Base-by-base conservation (phyloP, 768 basidiomycete species). In the Suillus subluteus region DNA sequence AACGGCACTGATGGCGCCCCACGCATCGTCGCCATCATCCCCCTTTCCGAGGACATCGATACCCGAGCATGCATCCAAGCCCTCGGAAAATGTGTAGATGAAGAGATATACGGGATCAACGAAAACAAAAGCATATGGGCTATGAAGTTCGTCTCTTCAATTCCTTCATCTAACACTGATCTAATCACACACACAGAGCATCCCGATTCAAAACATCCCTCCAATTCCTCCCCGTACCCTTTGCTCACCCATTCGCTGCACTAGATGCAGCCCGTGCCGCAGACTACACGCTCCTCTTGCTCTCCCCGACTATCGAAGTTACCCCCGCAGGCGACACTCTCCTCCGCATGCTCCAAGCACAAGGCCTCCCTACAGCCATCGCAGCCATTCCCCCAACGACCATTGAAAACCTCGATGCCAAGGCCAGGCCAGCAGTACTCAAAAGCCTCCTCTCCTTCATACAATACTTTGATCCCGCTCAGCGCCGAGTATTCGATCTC, bases 401-500 rank as follows among this genome's bases (percentile, higher is more conserved):
- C 15, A 72, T 80, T 4, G 76, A 84, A 55, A 69, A 80, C 2
- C 76, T 87, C 50, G 91, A 90, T 65, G 70, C 79, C 6, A 95
- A 95, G 79, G 79, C 86, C 40, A 87, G 87, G 38, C 72, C 87
- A 2, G 87, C 86, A 21, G 85, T 95, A 58, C 79, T 94, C 64
- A 96, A 94, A 79, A 98, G 95, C 1, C 83, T 98, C 6, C 84
- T 97, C 11, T 98, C 96, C 12, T 99, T 98, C 82, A 89, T 96
- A 65, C 90, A 91, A 69, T 98, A 98, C 79, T 99, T 99, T 77
- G 92, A 94, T 67, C 97, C 97, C 2, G 83, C 85, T 30, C 91
- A 96, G 72, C 80, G 84, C 9, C 85, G 90, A 41, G 83, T 99
- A 0, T 92, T 89, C 73, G 94, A 96, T 78, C 78, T 95, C 56